A percentile compares a stretch with the other conserved stretches of the same genome.
phyloP scores from a whole-genome alignment of 345 rosid species.

The Lumnitzera littorea region DNA sequence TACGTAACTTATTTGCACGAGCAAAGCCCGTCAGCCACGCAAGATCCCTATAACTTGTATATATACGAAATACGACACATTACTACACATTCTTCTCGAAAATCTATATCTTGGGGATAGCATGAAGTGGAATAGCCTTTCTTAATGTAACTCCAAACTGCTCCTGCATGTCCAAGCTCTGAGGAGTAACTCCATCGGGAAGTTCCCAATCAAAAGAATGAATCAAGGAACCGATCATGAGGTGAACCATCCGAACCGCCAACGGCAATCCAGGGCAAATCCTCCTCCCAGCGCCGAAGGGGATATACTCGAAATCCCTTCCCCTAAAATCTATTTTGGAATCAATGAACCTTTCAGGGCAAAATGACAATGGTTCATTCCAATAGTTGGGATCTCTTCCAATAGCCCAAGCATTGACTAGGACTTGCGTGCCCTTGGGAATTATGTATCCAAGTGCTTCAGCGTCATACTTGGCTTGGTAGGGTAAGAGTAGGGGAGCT shows the following conservation, averaged over 20 bases:
- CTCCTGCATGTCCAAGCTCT: conserved; percentile 20
- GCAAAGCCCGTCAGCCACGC: too few relatives aligned
- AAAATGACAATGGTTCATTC: conserved; percentile 10
- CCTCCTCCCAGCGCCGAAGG: conserved; percentile 28
- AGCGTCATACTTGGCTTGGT: conserved; percentile 7
- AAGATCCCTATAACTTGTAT: too few relatives aligned
- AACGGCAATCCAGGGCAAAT: conserved; percentile 24
- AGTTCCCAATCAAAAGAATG: conserved; percentile 23
- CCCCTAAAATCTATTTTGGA: conserved; percentile 10
- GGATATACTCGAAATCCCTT: conserved; percentile 17
- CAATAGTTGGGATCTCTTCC: conserved; percentile 18
- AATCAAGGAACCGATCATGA: conserved; percentile 20
- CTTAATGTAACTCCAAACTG: conserved; percentile 16
- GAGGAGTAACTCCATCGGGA: conserved; percentile 7
- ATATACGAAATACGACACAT: too few relatives aligned
- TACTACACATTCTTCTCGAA: conserved; percentile 3
- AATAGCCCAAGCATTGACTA: conserved; percentile 20
- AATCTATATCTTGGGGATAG: conserved; percentile 9
- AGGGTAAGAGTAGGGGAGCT: conserved; percentile 20
- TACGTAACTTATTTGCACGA: too few relatives aligned
- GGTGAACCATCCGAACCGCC: conserved; percentile 16
- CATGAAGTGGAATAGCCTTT: conserved; percentile 13
- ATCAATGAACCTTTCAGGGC: conserved; percentile 16
- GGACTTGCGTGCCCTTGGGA: conserved; percentile 18
- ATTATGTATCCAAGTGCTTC: conserved; percentile 10